phyloP scores from a whole-genome alignment of 306 rosid species.

The barrel medic (Medicago truncatula) region DNA sequence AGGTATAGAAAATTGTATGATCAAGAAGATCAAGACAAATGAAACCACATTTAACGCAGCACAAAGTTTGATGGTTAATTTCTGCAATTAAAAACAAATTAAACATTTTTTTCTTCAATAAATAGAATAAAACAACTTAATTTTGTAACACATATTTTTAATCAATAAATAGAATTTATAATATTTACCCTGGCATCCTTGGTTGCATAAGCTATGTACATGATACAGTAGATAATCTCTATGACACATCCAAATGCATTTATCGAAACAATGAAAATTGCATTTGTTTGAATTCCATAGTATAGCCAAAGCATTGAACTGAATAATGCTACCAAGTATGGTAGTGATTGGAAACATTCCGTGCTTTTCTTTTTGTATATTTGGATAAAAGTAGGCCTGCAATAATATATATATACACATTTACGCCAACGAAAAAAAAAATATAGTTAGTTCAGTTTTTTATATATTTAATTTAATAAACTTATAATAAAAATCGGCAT shows the following conservation, averaged over 20 bases:
- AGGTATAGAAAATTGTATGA: conserved; percentile 43
- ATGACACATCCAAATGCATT: conserved; percentile 69
- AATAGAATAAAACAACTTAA: background rate
- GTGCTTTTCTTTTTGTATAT: conserved; percentile 73
- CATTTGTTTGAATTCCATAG: conserved; percentile 61
- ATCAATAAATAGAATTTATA: background rate
- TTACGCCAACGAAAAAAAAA: background rate
- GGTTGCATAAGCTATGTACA: conserved; percentile 58
- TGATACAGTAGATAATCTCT: conserved; percentile 60
- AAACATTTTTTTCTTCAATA: too few relatives aligned
- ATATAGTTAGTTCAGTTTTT: background rate
- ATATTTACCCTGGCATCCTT: conserved; percentile 55
- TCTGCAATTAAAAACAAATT: background rate
- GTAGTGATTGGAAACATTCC: conserved; percentile 68
- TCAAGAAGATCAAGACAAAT: conserved; percentile 48
- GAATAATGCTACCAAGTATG: conserved; percentile 77
- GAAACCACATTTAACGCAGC: conserved; percentile 55
- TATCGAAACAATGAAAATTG: conserved; percentile 61
- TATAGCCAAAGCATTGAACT: conserved; percentile 75
- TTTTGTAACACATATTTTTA: background rate
- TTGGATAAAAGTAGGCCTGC: conserved; percentile 70
- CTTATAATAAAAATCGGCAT: background rate
- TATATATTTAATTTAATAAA: background rate
- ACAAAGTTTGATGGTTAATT: conserved; percentile 48
- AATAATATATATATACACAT: background rate